Conservation (phyloP, 768 basidiomycete species). For the Vararia minispora region DNA sequence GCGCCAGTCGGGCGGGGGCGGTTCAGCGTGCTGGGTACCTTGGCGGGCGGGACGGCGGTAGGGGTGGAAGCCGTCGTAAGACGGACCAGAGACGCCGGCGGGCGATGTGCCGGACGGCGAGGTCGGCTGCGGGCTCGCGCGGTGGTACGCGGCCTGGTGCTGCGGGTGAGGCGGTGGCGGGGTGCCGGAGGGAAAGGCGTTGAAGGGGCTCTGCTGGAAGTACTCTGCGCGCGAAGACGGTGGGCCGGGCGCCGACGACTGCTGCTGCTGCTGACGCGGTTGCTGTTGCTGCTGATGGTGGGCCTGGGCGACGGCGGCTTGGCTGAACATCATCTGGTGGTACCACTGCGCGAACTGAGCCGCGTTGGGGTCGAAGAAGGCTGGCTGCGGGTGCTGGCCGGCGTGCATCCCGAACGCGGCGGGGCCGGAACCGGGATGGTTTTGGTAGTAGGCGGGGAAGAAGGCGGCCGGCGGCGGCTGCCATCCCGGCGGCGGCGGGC, state of each 20-base stretch:
- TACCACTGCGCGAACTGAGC: conserved; percentile 82
- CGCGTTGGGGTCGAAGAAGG: conserved; percentile 71
- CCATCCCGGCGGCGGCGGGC: no score
- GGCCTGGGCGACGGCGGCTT: conserved; percentile 42
- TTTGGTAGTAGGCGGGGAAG: conserved; percentile 72
- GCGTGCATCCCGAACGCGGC: conserved; percentile 30
- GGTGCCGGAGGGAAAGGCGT: conserved; percentile 59
- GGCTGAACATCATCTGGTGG: conserved; percentile 83
- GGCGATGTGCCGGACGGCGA: conserved; percentile 21
- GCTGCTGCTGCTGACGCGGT: conserved; percentile 18
- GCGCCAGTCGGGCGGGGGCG: conserved; percentile 35
- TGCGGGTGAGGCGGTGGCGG: conserved; percentile 48
- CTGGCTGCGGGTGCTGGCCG: conserved; percentile 32
- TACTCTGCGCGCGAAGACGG: conserved; percentile 39
- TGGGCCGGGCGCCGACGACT: conserved; percentile 11
- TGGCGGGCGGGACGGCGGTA: conserved; percentile 58
- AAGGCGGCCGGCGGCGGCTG: no score
- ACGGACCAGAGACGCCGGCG: conserved; percentile 26
- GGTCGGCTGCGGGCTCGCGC: no score
- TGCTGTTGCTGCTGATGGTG: no score
- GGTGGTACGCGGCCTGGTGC: conserved; percentile 31
- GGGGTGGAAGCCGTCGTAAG: conserved; percentile 67
- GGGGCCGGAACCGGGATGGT: conserved; percentile 52
- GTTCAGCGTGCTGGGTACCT: conserved; percentile 19
- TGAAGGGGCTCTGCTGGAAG: conserved; percentile 50